Conservation (phyloP, 73 alveolate species). For the Diophrys sp. region DNA sequence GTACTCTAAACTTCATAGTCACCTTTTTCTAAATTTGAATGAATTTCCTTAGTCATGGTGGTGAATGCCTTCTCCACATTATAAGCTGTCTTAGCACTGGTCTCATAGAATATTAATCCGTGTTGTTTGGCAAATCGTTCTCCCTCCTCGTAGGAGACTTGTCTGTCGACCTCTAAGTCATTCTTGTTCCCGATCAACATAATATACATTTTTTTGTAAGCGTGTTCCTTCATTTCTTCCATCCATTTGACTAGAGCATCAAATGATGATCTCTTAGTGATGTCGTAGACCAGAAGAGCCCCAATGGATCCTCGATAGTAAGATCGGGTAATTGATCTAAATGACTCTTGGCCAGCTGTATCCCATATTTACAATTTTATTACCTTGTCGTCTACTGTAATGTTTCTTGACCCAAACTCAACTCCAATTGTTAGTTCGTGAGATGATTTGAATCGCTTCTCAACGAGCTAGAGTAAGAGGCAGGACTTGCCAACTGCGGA, state of each 20-base stretch:
- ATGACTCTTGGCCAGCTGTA: slow-evolving; percentile 94
- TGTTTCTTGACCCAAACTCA: slow-evolving; percentile 91
- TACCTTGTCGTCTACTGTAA: slow-evolving; percentile 36
- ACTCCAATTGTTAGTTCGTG: slow-evolving; percentile 95
- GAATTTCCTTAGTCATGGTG: not conserved
- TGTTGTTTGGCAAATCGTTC: slow-evolving; percentile 22
- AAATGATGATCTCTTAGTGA: slow-evolving; percentile 79
- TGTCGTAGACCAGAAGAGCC: slow-evolving; percentile 92
- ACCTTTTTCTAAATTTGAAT: slow-evolving; percentile 3
- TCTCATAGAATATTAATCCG: slow-evolving; percentile 37
- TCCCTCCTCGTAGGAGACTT: slow-evolving; percentile 72
- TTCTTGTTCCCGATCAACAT: slow-evolving; percentile 89
- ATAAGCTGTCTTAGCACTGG: slow-evolving; percentile 50
- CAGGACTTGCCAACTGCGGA: slow-evolving; percentile 95
- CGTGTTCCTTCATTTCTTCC: slow-evolving; percentile 84
- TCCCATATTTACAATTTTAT: slow-evolving; percentile 94
- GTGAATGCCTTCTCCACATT: slow-evolving; percentile 51
- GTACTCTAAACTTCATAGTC: not conserved
- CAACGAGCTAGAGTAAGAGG: slow-evolving; percentile 85
- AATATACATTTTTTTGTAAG: slow-evolving; percentile 78
- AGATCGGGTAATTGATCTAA: slow-evolving; percentile 83
- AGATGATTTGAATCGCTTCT: slow-evolving; percentile 79
- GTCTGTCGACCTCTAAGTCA: slow-evolving; percentile 81
- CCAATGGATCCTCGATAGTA: slow-evolving; percentile 92
- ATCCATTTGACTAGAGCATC: slow-evolving; percentile 80